Evolutionary conservation across 805 yeast genomes (phyloP).

Genomic region (Nakazawaea laoshanensis): DNA sequence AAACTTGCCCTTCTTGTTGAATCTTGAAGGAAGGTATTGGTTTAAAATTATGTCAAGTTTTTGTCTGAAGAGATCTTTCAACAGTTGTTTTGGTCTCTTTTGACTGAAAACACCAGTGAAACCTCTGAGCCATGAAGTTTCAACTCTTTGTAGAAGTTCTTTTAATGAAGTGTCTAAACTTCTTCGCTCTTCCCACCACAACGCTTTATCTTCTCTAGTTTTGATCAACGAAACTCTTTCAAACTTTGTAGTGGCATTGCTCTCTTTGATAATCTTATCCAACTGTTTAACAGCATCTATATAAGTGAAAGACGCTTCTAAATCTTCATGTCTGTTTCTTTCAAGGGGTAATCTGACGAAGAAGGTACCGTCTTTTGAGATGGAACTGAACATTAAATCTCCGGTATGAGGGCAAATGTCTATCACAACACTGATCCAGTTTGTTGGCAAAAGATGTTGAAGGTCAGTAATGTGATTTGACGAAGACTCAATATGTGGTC

Average conservation of each 20-base stretch:
- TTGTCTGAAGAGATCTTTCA: constrained; percentile 24
- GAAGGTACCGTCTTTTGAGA: constrained; percentile 30
- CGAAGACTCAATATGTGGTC: too few species aligned
- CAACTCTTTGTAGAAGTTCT: constrained; percentile 47
- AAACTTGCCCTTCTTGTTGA: constrained; percentile 14
- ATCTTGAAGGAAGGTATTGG: constrained; percentile 41
- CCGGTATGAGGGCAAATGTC: constrained; percentile 53
- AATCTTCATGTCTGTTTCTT: constrained; percentile 35
- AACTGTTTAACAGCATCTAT: constrained; percentile 37
- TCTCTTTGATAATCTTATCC: constrained; percentile 43
- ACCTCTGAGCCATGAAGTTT: constrained; percentile 70
- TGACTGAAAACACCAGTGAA: constrained; percentile 54
- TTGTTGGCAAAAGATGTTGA: constrained; percentile 25
- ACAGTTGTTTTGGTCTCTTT: constrained; percentile 16
- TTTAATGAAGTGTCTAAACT: constrained; percentile 49
- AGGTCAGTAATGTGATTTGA: too few species aligned
- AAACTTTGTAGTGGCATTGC: constrained; percentile 51
- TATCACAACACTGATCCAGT: constrained; percentile 54
- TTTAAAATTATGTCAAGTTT: constrained; percentile 31
- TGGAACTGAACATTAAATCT: constrained; percentile 45
- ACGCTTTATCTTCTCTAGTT: constrained; percentile 49
- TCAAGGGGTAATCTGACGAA: constrained; percentile 53
- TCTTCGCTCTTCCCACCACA: constrained; percentile 76
- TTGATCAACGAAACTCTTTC: constrained; percentile 43
- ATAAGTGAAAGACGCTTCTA: constrained; percentile 30